Evolutionary conservation across 1,284 basidiomycete species (phyloP).

Genomic region (Naganishia cerealis): DNA sequence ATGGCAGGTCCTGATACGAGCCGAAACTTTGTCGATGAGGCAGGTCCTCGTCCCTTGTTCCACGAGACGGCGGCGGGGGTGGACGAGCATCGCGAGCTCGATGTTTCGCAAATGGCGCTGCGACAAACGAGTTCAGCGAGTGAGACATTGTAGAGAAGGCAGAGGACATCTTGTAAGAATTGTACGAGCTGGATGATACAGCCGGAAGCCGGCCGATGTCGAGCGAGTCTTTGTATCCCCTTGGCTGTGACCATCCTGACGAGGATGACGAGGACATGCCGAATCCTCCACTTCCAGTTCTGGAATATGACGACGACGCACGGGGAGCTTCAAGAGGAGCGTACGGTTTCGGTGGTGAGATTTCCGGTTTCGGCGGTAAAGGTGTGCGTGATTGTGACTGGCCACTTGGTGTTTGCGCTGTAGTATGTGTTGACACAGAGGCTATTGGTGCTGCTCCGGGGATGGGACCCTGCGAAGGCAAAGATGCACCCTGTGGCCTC

Average conservation of each 20-base stretch:
- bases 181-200: background rate
- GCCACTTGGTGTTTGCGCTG: background rate
- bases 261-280: background rate
- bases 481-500: background rate
- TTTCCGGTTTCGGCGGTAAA: slow-evolving; percentile 12
- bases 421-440: background rate
- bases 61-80: background rate
- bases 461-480: background rate
- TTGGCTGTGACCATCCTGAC: background rate
- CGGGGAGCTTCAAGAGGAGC: background rate
- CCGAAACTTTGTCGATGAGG: background rate
- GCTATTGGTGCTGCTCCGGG: background rate
- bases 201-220: slow-evolving; percentile 19
- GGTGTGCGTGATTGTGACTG: background rate
- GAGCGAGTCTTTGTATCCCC: background rate
- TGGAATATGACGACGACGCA: background rate
- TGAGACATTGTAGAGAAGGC: background rate
- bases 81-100: background rate
- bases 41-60: background rate
- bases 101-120: slow-evolving; percentile 10
- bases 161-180: background rate
- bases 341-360: background rate
- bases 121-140: slow-evolving; percentile 11
- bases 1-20: background rate
- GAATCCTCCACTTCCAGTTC: background rate